phyloP scores from a whole-genome alignment of 352 stramenopile species.

The Pythium apleroticum region DNA sequence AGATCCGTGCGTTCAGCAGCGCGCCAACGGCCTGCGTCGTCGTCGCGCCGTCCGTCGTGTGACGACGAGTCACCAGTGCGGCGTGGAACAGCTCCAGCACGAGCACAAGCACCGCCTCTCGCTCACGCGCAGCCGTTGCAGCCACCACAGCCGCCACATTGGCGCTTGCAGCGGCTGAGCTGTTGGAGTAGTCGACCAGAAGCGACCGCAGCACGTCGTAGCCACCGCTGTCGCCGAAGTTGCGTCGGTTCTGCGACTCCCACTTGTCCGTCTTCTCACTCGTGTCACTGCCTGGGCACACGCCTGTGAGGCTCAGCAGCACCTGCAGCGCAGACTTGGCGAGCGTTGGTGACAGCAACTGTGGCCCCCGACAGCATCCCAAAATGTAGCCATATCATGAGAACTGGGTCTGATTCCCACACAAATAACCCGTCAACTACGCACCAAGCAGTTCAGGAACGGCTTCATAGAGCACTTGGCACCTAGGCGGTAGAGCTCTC shows the following conservation, averaged over 20 bases:
- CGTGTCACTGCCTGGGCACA: conserved; percentile 45
- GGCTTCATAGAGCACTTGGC: conserved; percentile 84
- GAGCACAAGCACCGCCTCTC: conserved; percentile 40
- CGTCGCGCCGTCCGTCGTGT: conserved; percentile 52
- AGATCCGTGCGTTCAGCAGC: conserved; percentile 66
- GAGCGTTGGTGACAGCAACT: conserved; percentile 54
- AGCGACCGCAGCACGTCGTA: conserved; percentile 70
- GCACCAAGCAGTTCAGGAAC: conserved; percentile 69
- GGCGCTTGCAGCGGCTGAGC: conserved; percentile 2
- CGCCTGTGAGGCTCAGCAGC: conserved; percentile 56
- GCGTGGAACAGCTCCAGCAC: conserved; percentile 70
- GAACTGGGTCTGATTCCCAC: background rate
- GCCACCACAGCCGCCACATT: conserved; percentile 3
- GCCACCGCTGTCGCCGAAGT: conserved; percentile 71
- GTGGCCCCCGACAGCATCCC: background rate
- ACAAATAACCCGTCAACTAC: conserved; percentile 10
- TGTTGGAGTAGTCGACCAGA: conserved; percentile 56
- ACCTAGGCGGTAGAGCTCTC: conserved; percentile 77
- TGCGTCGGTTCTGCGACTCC: conserved; percentile 70
- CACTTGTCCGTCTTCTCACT: conserved; percentile 72
- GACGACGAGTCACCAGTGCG: conserved; percentile 53
- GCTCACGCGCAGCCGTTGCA: conserved; percentile 11
- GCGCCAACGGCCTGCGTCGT: conserved; percentile 59
- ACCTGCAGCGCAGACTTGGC: conserved; percentile 64
- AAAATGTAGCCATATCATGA: conserved; percentile 3